These are phyloP conservation scores for Cruciata laevipes DNA, from an alignment of 257 asterid genomes.

Conservation along the genomic window DNA sequence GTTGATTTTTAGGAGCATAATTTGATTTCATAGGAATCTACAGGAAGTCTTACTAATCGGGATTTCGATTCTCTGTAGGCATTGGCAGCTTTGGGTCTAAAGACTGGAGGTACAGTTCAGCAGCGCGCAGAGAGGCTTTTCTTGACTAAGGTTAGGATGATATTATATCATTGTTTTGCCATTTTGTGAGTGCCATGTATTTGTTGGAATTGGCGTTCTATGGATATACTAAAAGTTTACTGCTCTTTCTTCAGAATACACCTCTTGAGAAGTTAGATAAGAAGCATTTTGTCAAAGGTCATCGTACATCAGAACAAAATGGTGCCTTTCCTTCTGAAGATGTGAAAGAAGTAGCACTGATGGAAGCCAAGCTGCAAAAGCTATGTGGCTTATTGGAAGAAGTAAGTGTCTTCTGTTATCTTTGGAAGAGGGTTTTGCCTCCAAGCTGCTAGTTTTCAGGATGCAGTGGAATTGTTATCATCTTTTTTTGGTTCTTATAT, in stretches of 20 bases:
- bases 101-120: conserved; percentile 81
- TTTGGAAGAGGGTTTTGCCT: not conserved
- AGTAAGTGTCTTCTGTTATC: conserved; percentile 30
- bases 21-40: not conserved
- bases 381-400: conserved; percentile 76
- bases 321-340: conserved; percentile 46
- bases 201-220: too few relatives aligned
- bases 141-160: conserved; percentile 65
- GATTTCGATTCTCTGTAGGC: conserved; percentile 37
- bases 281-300: conserved; percentile 77
- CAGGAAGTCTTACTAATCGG: conserved; percentile 10
- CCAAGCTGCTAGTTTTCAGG: not conserved
- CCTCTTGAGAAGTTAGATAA: conserved; percentile 75
- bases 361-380: conserved; percentile 76
- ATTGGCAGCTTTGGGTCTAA: conserved; percentile 82
- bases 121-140: conserved; percentile 97
- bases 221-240: not conserved
- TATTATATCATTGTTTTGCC: not conserved
- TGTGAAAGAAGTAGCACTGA: conserved; percentile 71
- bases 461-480: not conserved
- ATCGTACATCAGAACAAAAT: conserved; percentile 46
- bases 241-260: conserved; percentile 40
- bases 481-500: not conserved
- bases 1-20: not conserved
- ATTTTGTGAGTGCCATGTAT: too few relatives aligned